Evolutionary conservation across 129 eudicot species (phyloP).

Genomic region (Pseudognaphalium luteoalbum): DNA sequence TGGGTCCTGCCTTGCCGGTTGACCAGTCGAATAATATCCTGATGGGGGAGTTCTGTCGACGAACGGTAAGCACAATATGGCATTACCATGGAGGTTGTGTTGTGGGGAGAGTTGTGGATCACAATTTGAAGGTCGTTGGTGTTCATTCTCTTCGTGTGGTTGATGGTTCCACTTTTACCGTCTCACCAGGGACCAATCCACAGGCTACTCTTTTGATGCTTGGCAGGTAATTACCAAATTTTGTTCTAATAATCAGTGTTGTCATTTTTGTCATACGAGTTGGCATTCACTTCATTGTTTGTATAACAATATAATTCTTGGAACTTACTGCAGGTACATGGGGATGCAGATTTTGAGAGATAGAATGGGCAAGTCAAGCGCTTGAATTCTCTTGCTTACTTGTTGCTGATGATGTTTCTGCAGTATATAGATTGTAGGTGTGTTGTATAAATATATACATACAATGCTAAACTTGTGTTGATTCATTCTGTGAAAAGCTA

Average conservation of each 20-base stretch:
- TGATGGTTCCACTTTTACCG: slow-evolving; percentile 70
- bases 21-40: slow-evolving; percentile 45
- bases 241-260: not conserved
- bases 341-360: slow-evolving; percentile 55
- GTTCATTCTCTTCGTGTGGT: slow-evolving; percentile 69
- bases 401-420: not conserved
- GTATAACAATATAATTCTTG: not conserved
- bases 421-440: not conserved
- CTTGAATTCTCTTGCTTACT: slow-evolving; percentile 13
- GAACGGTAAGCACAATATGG: slow-evolving; percentile 93
- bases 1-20: slow-evolving; percentile 72
- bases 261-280: not conserved
- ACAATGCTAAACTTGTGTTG: not conserved
- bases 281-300: not conserved
- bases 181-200: slow-evolving; percentile 96
- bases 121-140: slow-evolving; percentile 54
- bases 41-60: slow-evolving; percentile 71
- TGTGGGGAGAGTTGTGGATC: slow-evolving; percentile 82
- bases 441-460: not conserved
- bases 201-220: slow-evolving; percentile 82
- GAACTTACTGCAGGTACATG: slow-evolving; percentile 43
- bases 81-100: slow-evolving; percentile 96
- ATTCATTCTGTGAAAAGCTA: slow-evolving; percentile 2
- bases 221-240: slow-evolving; percentile 11
- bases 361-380: slow-evolving; percentile 30